Percentiles rank a stretch among this genome's conserved stretches.
Evolutionary conservation across 2,329 filamentous ascomycete genomes (phyloP).

Genomic region (Corniculantispora saksenae): DNA sequence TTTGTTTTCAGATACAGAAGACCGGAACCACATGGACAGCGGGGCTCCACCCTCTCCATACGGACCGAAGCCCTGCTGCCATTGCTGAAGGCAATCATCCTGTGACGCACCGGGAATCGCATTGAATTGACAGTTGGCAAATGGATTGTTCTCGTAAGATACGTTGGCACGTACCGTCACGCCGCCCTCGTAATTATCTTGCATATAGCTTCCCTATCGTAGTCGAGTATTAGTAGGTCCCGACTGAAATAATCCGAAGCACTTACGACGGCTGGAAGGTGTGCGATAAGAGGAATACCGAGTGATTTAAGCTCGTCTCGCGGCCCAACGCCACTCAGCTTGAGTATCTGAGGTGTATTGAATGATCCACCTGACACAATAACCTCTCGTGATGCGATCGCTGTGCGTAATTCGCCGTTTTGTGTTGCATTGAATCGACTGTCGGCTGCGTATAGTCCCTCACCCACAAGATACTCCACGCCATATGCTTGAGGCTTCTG

Average conservation of each 20-base stretch:
- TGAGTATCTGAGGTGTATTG: conserved; percentile 45
- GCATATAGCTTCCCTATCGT: conserved; percentile 24
- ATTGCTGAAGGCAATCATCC: conserved; percentile 39
- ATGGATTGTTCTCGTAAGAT: conserved; percentile 16
- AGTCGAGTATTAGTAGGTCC: background rate
- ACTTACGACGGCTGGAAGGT: conserved; percentile 46
- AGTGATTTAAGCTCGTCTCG: conserved; percentile 37
- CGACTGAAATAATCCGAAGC: background rate
- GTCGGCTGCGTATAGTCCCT: conserved; percentile 45
- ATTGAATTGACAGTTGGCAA: conserved; percentile 31
- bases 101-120: conserved; percentile 24
- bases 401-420: conserved; percentile 17
- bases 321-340: conserved; percentile 51
- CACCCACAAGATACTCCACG: conserved; percentile 40
- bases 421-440: conserved; percentile 21
- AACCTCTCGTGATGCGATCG: conserved; percentile 25
- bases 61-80: conserved; percentile 26
- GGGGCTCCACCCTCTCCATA: conserved; percentile 30
- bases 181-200: conserved; percentile 31
- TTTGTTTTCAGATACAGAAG: conserved; percentile 28
- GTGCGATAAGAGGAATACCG: conserved; percentile 44
- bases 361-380: conserved; percentile 27
- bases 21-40: conserved; percentile 29
- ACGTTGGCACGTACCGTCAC: conserved; percentile 26
- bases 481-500: conserved; percentile 26